phyloP scores from a whole-genome alignment of 495 filamentous ascomycete species.

The Neurospora tetraspora region DNA sequence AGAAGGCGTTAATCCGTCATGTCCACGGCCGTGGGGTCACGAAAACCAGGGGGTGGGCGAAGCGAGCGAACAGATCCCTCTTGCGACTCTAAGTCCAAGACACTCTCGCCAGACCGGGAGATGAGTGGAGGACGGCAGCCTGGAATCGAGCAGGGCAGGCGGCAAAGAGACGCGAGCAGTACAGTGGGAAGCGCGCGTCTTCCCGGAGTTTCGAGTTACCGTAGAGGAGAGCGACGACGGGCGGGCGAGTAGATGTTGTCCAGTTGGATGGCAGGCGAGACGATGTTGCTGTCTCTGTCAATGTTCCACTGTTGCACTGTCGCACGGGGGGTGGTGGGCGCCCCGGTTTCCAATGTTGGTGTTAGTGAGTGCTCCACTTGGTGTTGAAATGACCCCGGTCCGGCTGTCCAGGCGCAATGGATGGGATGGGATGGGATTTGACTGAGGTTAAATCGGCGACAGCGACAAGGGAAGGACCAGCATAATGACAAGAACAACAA shows the following conservation, averaged over 20 bases:
- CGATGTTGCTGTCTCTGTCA: neutral
- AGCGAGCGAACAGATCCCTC: neutral
- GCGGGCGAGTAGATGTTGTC: neutral
- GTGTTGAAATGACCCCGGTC: neutral
- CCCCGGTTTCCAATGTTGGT: neutral
- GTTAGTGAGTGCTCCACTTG: neutral
- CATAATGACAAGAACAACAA: neutral
- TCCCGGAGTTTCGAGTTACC: slow-evolving; percentile 8
- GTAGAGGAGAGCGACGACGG: slow-evolving; percentile 4
- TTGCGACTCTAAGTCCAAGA: slow-evolving; percentile 16
- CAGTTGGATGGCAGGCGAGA: neutral
- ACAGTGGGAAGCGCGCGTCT: slow-evolving; percentile 29
- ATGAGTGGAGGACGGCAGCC: slow-evolving; percentile 23
- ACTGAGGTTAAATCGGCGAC: neutral
- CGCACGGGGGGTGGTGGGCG: neutral
- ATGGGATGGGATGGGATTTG: neutral
- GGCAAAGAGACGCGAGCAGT: slow-evolving; percentile 29
- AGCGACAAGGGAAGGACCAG: neutral
- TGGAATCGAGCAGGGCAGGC: slow-evolving; percentile 14
- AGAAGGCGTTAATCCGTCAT: neutral
- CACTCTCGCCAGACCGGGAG: slow-evolving; percentile 10
- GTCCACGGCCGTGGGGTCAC: neutral
- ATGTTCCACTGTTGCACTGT: neutral
- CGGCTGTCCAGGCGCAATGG: neutral
- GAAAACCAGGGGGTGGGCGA: neutral